phyloP scores from a whole-genome alignment of 495 filamentous ascomycete genomes.

The Pyrenula aspistea region DNA sequence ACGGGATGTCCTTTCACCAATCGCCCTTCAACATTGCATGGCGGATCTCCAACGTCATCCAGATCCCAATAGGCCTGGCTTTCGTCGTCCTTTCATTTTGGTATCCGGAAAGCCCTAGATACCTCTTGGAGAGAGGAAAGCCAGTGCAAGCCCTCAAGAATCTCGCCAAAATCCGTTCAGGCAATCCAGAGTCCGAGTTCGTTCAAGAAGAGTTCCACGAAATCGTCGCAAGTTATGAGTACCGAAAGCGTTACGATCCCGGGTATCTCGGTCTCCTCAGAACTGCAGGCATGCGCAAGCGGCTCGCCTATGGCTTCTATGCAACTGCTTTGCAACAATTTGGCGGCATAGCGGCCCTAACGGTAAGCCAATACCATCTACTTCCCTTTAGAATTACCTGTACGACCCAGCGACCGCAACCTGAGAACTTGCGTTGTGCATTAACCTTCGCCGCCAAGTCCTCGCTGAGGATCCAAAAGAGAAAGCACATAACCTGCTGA shows the following conservation, averaged over 20 bases:
- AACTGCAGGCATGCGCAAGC: conserved; percentile 21
- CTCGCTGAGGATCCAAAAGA: no score
- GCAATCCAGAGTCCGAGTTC: conserved; percentile 14
- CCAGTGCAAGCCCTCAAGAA: conserved; percentile 16
- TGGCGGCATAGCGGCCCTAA: conserved; percentile 10
- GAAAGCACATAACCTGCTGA: neutral
- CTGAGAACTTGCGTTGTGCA: no score
- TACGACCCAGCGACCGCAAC: no score
- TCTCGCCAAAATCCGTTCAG: conserved; percentile 18
- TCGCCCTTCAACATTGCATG: conserved; percentile 26
- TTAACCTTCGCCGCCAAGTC: no score
- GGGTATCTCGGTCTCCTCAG: conserved; percentile 19
- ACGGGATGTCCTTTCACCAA: conserved; percentile 27
- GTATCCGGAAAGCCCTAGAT: conserved; percentile 22
- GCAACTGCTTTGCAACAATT: conserved; percentile 22
- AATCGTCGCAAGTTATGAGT: conserved; percentile 20
- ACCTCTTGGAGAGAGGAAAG: conserved; percentile 21
- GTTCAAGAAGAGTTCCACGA: conserved; percentile 24
- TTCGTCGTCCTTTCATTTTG: conserved; percentile 23
- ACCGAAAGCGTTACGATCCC: conserved; percentile 13
- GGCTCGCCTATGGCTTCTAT: conserved; percentile 21
- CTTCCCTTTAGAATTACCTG: no score
- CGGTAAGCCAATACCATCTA: neutral
- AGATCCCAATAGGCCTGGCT: conserved; percentile 22
- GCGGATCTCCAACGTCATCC: conserved; percentile 23